Evolutionary conservation across 2,329 filamentous ascomycete genomes (phyloP).

Genomic region (Sclerotinia spermophila): DNA sequence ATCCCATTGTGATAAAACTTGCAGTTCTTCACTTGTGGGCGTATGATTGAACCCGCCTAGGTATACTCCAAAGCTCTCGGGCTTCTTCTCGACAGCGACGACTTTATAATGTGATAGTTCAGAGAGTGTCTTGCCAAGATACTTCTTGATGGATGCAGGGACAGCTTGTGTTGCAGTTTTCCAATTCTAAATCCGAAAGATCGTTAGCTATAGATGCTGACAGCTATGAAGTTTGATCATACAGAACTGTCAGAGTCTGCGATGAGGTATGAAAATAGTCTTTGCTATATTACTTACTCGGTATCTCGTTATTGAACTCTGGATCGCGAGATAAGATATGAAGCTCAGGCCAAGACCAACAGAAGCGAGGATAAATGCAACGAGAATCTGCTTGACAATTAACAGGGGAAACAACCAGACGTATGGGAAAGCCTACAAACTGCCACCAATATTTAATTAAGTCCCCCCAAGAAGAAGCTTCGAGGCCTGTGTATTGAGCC

Average conservation of each 20-base stretch:
- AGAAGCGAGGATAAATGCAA: conserved; percentile 31
- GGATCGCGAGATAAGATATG: conserved; percentile 23
- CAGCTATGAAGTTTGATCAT: not conserved
- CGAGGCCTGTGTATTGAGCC: conserved; percentile 30
- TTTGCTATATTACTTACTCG: conserved; percentile 12
- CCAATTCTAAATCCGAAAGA: conserved; percentile 19
- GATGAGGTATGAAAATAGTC: not conserved
- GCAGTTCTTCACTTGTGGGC: conserved; percentile 35
- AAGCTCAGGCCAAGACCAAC: conserved; percentile 23
- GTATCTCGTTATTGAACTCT: conserved; percentile 18
- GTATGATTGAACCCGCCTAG: conserved; percentile 40
- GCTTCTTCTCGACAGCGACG: conserved; percentile 22
- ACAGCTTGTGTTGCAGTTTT: conserved; percentile 18
- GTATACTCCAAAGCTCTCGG: conserved; percentile 40
- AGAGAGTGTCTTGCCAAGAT: conserved; percentile 20
- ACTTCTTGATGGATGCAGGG: conserved; percentile 21
- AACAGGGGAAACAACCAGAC: conserved; percentile 17
- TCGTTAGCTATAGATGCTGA: not conserved
- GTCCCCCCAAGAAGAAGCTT: conserved; percentile 27
- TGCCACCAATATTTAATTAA: conserved; percentile 32
- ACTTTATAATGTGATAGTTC: conserved; percentile 24
- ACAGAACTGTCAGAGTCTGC: no score
- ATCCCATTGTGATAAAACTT: conserved; percentile 43
- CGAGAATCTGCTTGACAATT: conserved; percentile 27
- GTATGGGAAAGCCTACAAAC: conserved; percentile 24